Evolutionary conservation across 768 basidiomycete species (phyloP).

Genomic region (Termitomyces sp.): DNA sequence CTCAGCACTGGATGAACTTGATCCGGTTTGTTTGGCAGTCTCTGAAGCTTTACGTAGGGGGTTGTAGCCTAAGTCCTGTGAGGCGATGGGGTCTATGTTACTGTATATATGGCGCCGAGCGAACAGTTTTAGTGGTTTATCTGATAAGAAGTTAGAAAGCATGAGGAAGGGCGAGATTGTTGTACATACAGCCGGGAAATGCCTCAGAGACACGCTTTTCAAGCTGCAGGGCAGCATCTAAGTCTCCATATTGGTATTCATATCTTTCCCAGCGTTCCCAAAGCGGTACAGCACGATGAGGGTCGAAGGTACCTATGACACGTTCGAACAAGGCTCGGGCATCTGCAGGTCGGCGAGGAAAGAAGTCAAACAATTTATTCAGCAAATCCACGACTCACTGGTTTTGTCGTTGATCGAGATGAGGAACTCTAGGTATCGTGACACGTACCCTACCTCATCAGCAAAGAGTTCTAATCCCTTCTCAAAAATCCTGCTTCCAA

Average conservation of each 20-base stretch:
- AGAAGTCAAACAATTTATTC: not conserved
- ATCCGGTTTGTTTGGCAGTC: slow-evolving; percentile 57
- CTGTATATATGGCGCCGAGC: slow-evolving; percentile 82
- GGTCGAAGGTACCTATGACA: slow-evolving; percentile 69
- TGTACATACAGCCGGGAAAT: slow-evolving; percentile 69
- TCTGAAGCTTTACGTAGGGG: slow-evolving; percentile 27
- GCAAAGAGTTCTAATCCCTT: slow-evolving; percentile 82
- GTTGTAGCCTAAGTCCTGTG: slow-evolving; percentile 71
- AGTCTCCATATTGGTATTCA: slow-evolving; percentile 93
- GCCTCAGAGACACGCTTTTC: slow-evolving; percentile 86
- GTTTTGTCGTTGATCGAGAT: slow-evolving; percentile 93
- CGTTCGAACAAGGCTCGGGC: slow-evolving; percentile 94
- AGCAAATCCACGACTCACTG: slow-evolving; percentile 48
- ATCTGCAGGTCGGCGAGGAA: slow-evolving; percentile 41
- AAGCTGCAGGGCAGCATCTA: slow-evolving; percentile 81
- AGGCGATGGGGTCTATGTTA: slow-evolving; percentile 83
- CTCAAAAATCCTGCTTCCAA: slow-evolving; percentile 91
- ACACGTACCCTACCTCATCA: slow-evolving; percentile 78
- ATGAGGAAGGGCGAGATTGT: not conserved
- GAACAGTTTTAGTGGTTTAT: slow-evolving; percentile 86
- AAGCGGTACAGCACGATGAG: slow-evolving; percentile 75
- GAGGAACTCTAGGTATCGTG: slow-evolving; percentile 88
- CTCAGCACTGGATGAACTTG: not conserved
- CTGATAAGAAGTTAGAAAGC: slow-evolving; percentile 38
- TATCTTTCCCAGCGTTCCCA: slow-evolving; percentile 98